A percentile compares a stretch with the other conserved stretches of the same genome.
These are phyloP conservation scores for Saccharomycopsis phalli DNA, from an alignment of 1,139 yeast species.

Conservation along the genomic window DNA sequence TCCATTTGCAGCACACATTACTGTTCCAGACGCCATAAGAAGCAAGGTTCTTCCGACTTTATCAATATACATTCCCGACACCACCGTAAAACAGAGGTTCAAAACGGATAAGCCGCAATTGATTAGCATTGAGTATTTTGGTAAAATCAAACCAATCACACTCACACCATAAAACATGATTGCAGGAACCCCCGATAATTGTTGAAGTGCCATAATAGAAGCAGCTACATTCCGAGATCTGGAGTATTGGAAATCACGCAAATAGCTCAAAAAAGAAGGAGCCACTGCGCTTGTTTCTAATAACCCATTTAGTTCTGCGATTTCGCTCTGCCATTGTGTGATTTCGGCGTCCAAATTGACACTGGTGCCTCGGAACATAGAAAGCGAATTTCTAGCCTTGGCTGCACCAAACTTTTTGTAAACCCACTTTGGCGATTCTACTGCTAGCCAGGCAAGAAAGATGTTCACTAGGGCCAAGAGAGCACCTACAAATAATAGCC, in stretches of 20 bases:
- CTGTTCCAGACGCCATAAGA: conserved; percentile 49
- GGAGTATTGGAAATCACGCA: conserved; percentile 29
- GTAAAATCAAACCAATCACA: conserved; percentile 60
- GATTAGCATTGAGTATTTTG: conserved; percentile 57
- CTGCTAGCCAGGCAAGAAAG: conserved; percentile 37
- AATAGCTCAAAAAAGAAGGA: conserved; percentile 12
- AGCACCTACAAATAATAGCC: conserved; percentile 51
- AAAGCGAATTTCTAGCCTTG: conserved; percentile 28
- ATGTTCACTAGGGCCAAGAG: conserved; percentile 44
- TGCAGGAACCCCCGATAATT: conserved; percentile 85
- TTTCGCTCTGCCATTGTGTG: background rate
- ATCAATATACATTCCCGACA: conserved; percentile 68
- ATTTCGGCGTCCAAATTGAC: conserved; percentile 11
- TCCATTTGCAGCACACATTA: conserved; percentile 60
- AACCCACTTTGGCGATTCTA: conserved; percentile 86
- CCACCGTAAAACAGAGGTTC: conserved; percentile 63
- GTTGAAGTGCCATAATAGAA: conserved; percentile 78
- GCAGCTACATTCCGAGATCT: conserved; percentile 61
- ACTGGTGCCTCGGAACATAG: conserved; percentile 1
- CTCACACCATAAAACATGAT: conserved; percentile 89
- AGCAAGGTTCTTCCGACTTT: conserved; percentile 69
- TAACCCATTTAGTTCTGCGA: background rate
- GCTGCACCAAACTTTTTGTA: conserved; percentile 29
- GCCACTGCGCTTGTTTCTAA: background rate
- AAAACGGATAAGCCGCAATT: conserved; percentile 67